Evolutionary conservation across 306 rosid species (phyloP), one percentile per base, ranked within the genome.

Genomic region (Vigna nakashimae): DNA sequence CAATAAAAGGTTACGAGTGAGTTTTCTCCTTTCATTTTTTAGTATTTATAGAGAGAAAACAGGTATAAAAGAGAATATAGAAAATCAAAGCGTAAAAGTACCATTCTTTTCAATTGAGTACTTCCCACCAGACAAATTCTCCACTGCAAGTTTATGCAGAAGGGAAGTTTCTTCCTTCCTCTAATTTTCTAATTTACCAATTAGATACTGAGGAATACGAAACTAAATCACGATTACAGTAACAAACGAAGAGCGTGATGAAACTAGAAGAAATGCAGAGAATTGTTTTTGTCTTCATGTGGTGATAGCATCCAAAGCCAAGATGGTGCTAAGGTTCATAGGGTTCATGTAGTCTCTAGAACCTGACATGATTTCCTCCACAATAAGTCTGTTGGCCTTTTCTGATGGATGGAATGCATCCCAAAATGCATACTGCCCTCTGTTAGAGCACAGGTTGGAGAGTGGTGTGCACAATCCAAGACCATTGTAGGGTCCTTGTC

Each of bases 401-500:
- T 92, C 87, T 1, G 96, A 82, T 12, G 97, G 97, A 77, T 92
- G 97, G 36, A 90, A 92, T 48, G 94, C 17, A 82, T 92, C 97
- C 97, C 97, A 92, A 81, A 92, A 92, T 24, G 88, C 96, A 75
- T 92, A 69, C 11, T 10, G 3, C 4, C 86, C 75, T 81, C 97
- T 84, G 16, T 90, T 80, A 0, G 90, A 73, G 75, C 97, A 92
- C 57, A 92, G 26, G 73, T 85, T 89, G 1, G 97, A 90, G 7
- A 75, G 78, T 34, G 13, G 6, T 2, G 96, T 90, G 89, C 97
- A 92, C 6, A 90, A 78, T 9, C 97, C 97, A 1, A 92, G 0
- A 3, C 97, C 97, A 68, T 92, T 92, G 59, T 80, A 83, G 10
- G 94, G 96, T 69, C 97, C 97, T 83, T 92, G 97, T 3, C 97